Evolutionary conservation across 805 yeast genomes (phyloP), one percentile per base, ranked within the genome.

Genomic region (Schwanniomyces sp.): DNA sequence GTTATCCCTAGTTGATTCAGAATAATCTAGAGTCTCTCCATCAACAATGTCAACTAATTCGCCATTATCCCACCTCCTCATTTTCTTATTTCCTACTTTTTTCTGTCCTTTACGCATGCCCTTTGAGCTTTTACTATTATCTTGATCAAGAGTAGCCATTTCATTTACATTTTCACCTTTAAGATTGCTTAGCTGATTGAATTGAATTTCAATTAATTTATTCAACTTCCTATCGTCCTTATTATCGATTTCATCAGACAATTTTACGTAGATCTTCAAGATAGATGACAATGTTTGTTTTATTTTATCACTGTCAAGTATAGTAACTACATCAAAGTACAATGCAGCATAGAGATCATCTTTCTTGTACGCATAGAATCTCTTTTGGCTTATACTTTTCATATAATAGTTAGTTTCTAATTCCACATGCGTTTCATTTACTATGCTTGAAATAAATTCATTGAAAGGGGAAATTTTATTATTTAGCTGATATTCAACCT

Each of bases 61-160:
- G 17, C 68, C 74, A 45, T 68, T 68, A 26, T 69, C 66, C 78
- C 78, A 73, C 50, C 68, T 70, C 48, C 78, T 59, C 78, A 72
- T 70, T 48, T 66, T 68, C 55, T 72, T 72, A 45, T 52, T 46
- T 21, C 46, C 45, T 46, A 49, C 12, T 40, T 48, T 36, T 16
- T 41, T 28, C 21, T 27, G 40, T 25, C 38, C 29, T 17, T 24
- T 40, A 32, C 14, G 26, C n/a, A 43, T 29, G 5, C 12, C 29
- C 17, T 40, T 14, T n/a, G 16, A 29, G 30, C 18, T 25, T 39
- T 17, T 30, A 17, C 16, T 21, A 38, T 28, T 41, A 28, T 30
- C 42, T 14, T 32, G 40, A n/a, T 28, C 42, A 7, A 14, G 24
- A 9, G 10, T 14, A 17, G 7, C 18, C 4, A 11, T 24, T 2